phyloP scores from a whole-genome alignment of 805 yeast species.

The Starmerella khaoyaiensis region DNA sequence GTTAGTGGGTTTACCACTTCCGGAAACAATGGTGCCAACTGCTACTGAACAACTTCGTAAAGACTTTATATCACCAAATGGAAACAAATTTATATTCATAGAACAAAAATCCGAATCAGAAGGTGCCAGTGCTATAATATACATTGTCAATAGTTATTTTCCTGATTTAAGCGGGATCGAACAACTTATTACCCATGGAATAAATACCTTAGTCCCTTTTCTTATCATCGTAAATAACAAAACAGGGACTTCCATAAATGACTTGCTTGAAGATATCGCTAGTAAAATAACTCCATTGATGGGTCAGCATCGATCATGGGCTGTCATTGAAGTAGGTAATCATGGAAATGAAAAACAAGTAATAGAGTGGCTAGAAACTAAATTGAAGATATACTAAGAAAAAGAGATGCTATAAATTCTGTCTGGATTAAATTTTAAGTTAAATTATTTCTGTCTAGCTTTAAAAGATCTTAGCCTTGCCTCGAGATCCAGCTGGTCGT shows the following conservation, averaged over 20 bases:
- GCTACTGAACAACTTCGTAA: slow-evolving; percentile 15
- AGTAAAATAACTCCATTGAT: slow-evolving; percentile 23
- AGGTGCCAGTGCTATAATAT: slow-evolving; percentile 14
- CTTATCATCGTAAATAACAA: slow-evolving; percentile 14
- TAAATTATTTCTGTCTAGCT: not conserved
- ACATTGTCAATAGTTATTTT: slow-evolving; percentile 9
- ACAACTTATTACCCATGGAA: not conserved
- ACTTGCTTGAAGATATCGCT: slow-evolving; percentile 27
- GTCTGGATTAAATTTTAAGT: too few relatives aligned
- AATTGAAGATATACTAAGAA: slow-evolving; percentile 2
- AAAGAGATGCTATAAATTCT: too few relatives aligned
- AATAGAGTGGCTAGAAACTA: slow-evolving; percentile 12
- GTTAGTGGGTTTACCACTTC: slow-evolving; percentile 16
- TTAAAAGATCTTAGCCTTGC: slow-evolving; percentile 20
- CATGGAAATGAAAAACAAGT: slow-evolving; percentile 4
- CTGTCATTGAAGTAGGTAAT: slow-evolving; percentile 12
- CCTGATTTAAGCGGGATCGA: too few relatives aligned
- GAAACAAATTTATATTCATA: slow-evolving; percentile 8
- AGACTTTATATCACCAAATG: slow-evolving; percentile 3
- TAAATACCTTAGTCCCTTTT: slow-evolving; percentile 8
- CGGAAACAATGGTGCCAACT: slow-evolving; percentile 17
- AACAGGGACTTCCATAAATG: slow-evolving; percentile 11
- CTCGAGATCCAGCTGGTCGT: slow-evolving; percentile 19
- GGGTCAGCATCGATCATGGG: slow-evolving; percentile 14
- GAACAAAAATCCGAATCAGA: slow-evolving; percentile 14